These are phyloP conservation scores for Henningerozyma blattae DNA, from an alignment of 805 yeast genomes.

Conservation along the genomic window DNA sequence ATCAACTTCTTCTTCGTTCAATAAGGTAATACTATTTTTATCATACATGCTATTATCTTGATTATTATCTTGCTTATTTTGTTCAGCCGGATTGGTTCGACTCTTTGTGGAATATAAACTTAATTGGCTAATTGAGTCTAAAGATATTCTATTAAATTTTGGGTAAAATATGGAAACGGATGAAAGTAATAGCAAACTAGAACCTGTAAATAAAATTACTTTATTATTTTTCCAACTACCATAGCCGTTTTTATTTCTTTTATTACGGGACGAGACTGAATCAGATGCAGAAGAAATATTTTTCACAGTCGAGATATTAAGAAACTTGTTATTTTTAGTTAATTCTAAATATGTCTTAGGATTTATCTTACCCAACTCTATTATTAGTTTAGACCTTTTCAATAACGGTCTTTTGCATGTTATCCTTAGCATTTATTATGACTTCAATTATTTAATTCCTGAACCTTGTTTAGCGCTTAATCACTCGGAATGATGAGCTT, in stretches of 20 bases:
- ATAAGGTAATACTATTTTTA: slow-evolving; percentile 29
- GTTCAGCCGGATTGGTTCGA: too few relatives aligned
- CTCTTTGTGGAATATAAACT: background rate
- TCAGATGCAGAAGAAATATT: too few relatives aligned
- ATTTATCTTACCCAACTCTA: too few relatives aligned
- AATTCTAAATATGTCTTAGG: background rate
- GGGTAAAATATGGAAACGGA: background rate
- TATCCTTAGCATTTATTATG: background rate
- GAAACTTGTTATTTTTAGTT: too few relatives aligned
- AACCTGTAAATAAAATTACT: background rate
- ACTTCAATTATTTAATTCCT: too few relatives aligned
- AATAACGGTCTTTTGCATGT: background rate
- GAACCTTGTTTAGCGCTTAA: too few relatives aligned
- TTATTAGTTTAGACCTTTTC: background rate
- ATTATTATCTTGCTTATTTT: background rate
- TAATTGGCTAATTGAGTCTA: background rate
- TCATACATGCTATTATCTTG: background rate
- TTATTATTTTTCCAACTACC: too few relatives aligned
- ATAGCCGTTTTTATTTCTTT: too few relatives aligned
- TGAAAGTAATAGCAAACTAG: background rate
- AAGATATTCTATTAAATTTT: background rate
- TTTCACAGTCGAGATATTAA: too few relatives aligned
- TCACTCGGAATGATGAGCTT: too few relatives aligned
- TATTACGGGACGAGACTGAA: too few relatives aligned
- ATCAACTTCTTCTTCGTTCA: slow-evolving; percentile 63